Conservation (phyloP, 108 stramenopile genomes). For the Ochromonas danica region DNA sequence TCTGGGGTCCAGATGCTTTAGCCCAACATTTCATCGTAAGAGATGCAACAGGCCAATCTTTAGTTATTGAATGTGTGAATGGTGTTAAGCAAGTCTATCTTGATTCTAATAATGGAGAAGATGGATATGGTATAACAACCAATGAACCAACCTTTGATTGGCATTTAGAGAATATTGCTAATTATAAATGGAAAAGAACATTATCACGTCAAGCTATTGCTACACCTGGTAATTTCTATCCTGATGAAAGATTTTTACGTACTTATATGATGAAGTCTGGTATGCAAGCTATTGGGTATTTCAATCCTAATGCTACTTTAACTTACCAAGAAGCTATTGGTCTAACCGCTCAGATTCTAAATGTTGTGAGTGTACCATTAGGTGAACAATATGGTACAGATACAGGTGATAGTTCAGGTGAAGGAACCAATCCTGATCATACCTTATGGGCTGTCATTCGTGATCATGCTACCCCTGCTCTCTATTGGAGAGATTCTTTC, state of each 20-base stretch:
- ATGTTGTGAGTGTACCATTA: neutral
- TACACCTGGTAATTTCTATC: neutral
- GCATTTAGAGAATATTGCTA: neutral
- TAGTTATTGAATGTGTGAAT: neutral
- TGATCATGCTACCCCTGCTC: neutral
- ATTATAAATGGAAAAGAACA: constrained; percentile 11
- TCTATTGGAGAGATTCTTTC: constrained; percentile 8
- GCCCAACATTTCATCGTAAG: constrained; percentile 6
- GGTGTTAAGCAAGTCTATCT: neutral
- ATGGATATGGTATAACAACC: constrained; percentile 10
- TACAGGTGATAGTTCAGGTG: neutral
- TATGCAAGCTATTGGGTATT: neutral
- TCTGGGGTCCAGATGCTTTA: neutral
- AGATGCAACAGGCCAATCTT: neutral
- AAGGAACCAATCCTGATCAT: neutral
- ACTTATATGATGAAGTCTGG: neutral
- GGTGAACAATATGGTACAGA: constrained; percentile 23
- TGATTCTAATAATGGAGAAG: neutral
- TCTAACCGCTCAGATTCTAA: neutral
- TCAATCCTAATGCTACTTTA: neutral
- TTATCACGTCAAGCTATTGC: neutral
- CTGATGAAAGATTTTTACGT: constrained; percentile 1
- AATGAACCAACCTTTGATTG: constrained; percentile 25
- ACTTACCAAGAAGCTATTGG: neutral
- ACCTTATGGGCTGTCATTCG: constrained; percentile 1